A percentile compares a stretch with the other conserved stretches of the same genome.
Evolutionary conservation across 768 basidiomycete genomes (phyloP).

Genomic region (Rubroboletus pulcherrimus): DNA sequence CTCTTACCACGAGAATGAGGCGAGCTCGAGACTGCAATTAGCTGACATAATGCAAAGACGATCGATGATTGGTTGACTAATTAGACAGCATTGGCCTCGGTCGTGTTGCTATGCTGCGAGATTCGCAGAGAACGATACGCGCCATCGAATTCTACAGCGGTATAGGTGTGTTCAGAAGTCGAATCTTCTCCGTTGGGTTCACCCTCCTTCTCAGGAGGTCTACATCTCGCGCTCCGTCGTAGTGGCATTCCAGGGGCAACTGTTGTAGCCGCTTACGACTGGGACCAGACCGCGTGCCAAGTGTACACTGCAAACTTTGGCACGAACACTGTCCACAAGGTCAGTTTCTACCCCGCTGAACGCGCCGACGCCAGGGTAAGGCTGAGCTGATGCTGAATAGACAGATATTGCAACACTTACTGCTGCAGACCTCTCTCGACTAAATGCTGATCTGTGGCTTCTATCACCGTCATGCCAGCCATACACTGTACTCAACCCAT

Average conservation of each 20-base stretch:
- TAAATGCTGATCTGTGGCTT: slow-evolving; percentile 66
- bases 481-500: slow-evolving; percentile 74
- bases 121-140: slow-evolving; percentile 11
- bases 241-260: slow-evolving; percentile 42
- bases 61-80: slow-evolving; percentile 7
- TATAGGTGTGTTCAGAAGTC: slow-evolving; percentile 49
- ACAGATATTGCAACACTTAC: slow-evolving; percentile 61
- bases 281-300: slow-evolving; percentile 71
- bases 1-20: slow-evolving; percentile 10
- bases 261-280: slow-evolving; percentile 72
- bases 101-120: slow-evolving; percentile 1
- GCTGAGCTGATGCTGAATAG: slow-evolving; percentile 26
- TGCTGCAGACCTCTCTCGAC: slow-evolving; percentile 41
- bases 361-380: background rate
- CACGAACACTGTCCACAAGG: slow-evolving; percentile 39
- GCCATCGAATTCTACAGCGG: slow-evolving; percentile 75
- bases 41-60: slow-evolving; percentile 16
- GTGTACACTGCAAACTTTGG: slow-evolving; percentile 67
- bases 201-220: slow-evolving; percentile 49
- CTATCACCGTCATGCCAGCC: slow-evolving; percentile 83
- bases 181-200: background rate
- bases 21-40: slow-evolving; percentile 8
- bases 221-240: slow-evolving; percentile 62
- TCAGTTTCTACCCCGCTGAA: slow-evolving; percentile 1
- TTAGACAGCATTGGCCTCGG: background rate